phyloP scores from a whole-genome alignment of 2,329 filamentous ascomycete genomes.

The Chrysoporthe puriensis region DNA sequence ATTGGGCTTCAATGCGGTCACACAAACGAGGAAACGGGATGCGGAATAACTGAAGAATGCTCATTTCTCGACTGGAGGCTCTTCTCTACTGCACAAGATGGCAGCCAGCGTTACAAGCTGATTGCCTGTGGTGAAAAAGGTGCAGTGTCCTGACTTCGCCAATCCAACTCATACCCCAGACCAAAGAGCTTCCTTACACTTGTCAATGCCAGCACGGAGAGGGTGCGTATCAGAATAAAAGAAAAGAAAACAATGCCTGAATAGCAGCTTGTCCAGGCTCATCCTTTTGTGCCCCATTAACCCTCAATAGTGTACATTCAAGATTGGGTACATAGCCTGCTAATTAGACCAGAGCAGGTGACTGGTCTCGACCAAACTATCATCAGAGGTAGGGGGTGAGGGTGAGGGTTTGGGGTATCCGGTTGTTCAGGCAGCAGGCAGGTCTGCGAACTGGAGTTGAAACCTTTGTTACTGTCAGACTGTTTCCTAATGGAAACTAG shows the following conservation, averaged over 20 bases:
- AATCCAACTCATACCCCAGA: constrained; percentile 24
- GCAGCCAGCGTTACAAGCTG: constrained; percentile 11
- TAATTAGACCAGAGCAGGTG: constrained; percentile 9
- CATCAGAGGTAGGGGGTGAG: neutral
- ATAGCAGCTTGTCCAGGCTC: constrained; percentile 3
- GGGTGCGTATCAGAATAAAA: constrained; percentile 6
- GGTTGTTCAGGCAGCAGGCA: neutral
- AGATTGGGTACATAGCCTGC: constrained; percentile 21
- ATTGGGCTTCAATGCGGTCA: neutral
- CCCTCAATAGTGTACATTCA: constrained; percentile 27
- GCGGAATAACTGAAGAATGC: constrained; percentile 14
- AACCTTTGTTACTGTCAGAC: neutral
- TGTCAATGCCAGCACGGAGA: constrained; percentile 5
- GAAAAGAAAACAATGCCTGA: constrained; percentile 17
- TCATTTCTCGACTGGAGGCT: constrained; percentile 16
- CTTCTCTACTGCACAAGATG: constrained; percentile 7
- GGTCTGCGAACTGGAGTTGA: neutral
- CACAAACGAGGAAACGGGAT: neutral
- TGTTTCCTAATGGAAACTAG: neutral
- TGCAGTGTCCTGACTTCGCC: constrained; percentile 14
- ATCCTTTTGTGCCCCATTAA: constrained; percentile 10
- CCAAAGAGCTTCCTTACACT: neutral
- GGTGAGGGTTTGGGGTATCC: neutral
- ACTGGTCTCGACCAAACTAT: neutral
- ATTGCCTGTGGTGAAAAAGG: constrained; percentile 11